Evolutionary conservation across 2,329 filamentous ascomycete genomes (phyloP).

Genomic region (Alternaria postmessia): DNA sequence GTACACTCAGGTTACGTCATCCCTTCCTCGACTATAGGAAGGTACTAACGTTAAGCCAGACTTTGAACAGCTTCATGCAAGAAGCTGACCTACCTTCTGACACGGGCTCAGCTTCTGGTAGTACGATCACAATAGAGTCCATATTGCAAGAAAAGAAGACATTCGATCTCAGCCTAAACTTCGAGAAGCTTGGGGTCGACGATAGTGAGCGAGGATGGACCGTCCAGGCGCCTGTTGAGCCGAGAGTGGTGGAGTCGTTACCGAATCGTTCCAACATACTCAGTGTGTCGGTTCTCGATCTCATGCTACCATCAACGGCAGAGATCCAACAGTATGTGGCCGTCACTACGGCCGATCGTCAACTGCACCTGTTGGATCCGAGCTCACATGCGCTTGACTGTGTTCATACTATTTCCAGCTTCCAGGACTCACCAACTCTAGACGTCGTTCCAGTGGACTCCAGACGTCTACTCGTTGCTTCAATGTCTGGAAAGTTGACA

Average conservation of each 20-base stretch:
- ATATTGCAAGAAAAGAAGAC: conserved; percentile 68
- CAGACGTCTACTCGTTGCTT: conserved; percentile 61
- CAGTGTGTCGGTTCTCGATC: conserved; percentile 55
- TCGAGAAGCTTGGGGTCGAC: conserved; percentile 63
- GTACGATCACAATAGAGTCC: conserved; percentile 64
- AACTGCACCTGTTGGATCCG: conserved; percentile 57
- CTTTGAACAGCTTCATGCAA: conserved; percentile 64
- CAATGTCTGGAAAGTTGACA: conserved; percentile 67
- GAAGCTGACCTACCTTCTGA: conserved; percentile 64
- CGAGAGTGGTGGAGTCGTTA: conserved; percentile 53
- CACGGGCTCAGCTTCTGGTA: conserved; percentile 54
- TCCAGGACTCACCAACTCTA: conserved; percentile 63
- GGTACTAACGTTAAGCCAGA: conserved; percentile 50
- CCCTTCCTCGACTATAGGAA: not conserved
- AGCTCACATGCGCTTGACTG: conserved; percentile 43
- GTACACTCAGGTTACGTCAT: conserved; percentile 50
- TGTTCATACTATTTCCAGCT: conserved; percentile 47
- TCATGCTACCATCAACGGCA: conserved; percentile 33
- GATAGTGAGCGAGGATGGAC: conserved; percentile 56
- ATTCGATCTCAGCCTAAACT: conserved; percentile 64
- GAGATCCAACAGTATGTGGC: conserved; percentile 37
- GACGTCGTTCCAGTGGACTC: conserved; percentile 56
- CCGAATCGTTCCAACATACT: conserved; percentile 64
- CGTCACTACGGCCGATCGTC: conserved; percentile 50
- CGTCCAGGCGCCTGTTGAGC: conserved; percentile 56